Evolutionary conservation across 306 rosid species (phyloP).

Genomic region (Rosa lucieae): DNA sequence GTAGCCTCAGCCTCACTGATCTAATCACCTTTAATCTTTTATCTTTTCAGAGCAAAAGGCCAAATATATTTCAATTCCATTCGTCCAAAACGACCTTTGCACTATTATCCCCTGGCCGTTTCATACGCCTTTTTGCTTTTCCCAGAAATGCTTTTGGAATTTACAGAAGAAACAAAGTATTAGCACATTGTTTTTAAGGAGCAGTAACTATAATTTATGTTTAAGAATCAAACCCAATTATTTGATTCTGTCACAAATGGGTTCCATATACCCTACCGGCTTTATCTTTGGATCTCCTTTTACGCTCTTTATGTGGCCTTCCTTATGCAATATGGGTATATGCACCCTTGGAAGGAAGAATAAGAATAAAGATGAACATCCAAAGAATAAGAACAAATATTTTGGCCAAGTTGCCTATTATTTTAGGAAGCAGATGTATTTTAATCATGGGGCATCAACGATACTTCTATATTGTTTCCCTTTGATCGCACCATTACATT

Average conservation of each 20-base stretch:
- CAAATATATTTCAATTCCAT: neutral
- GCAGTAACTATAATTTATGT: neutral
- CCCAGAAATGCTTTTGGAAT: neutral
- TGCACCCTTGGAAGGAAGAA: conserved; percentile 5
- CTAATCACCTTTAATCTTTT: conserved; percentile 2
- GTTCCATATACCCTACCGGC: neutral
- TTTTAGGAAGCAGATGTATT: neutral
- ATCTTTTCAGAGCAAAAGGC: neutral
- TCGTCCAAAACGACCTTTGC: neutral
- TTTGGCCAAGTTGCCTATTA: neutral
- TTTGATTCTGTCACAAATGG: neutral
- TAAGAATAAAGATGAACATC: conserved; percentile 10
- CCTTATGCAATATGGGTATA: neutral
- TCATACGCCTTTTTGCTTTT: neutral
- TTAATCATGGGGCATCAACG: conserved; percentile 4
- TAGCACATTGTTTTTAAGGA: neutral
- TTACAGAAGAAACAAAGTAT: neutral
- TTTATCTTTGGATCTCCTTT: conserved; percentile 1
- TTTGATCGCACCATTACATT: neutral
- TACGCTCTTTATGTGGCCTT: neutral
- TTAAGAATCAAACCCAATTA: neutral
- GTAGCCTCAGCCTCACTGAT: neutral
- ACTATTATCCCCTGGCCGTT: neutral
- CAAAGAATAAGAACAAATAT: neutral
- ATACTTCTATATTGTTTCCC: neutral